Evolutionary conservation across 495 filamentous ascomycete species (phyloP), one percentile per base, ranked within the genome.

Genomic region (Podospora fimiseda): DNA sequence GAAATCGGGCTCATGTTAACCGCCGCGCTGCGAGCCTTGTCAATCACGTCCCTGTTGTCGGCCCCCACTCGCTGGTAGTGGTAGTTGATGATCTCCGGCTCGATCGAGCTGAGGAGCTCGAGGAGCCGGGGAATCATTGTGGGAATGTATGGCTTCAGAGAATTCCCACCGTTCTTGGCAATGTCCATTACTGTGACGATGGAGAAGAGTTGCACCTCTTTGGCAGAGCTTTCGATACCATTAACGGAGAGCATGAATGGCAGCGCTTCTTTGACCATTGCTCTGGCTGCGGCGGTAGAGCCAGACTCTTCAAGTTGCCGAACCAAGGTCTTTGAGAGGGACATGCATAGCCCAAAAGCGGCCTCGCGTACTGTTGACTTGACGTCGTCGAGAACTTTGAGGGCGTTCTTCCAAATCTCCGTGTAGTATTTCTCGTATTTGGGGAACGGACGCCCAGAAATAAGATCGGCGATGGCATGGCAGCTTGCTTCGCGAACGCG

Each of bases 381-480:
- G 59, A 96, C 93, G 66, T 98, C 93, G 66, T 98, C 93, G 13
- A 96, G 66, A 4, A 89, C 86, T 58, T 87, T 92, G 69, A 96
- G 87, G 2, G 87, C 81, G 20, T 84, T 79, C 7, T 77, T 73
- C 83, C 91, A 95, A 52, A 96, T 92, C 33, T 89, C 79, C 50
- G 83, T 80, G 43, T 96, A 81, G 59, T 96, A 92, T 39, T 80
- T 78, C 56, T 90, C 83, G 61, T 95, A 96, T 64, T 82, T 86
- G 22, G 82, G 79, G 21, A 92, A 82, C 6, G 81, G 80, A 9
- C 84, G 73, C 1, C 88, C 88, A 53, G 87, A 84, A 18, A 95
- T 60, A 4, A 98, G 76, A 66, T 98, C 92, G 3, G 85, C 82
- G 56, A 98, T 84, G 36, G 93, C 93, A 45, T 85, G 81, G 70